A percentile compares a stretch with the other conserved stretches of the same genome.
These are phyloP conservation scores for Aciculosporium take DNA, from an alignment of 2,329 filamentous ascomycete genomes.

Conservation along the genomic window DNA sequence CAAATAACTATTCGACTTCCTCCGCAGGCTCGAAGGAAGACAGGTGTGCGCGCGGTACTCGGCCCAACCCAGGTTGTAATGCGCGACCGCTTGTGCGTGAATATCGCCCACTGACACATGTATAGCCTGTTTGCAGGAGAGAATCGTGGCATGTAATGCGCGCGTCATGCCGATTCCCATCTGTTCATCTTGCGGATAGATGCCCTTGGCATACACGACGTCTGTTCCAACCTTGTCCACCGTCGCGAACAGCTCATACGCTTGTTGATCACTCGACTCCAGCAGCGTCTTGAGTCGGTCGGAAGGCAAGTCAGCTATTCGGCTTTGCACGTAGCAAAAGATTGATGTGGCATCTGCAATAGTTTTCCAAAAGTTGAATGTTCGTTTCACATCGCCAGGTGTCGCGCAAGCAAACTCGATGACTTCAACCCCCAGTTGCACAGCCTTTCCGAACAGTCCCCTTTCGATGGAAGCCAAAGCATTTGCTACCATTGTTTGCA, in stretches of 20 bases:
- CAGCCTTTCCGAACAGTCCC: conserved; percentile 74
- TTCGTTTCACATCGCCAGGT: conserved; percentile 44
- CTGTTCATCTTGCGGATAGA: conserved; percentile 32
- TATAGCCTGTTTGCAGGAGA: conserved; percentile 80
- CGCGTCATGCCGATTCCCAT: conserved; percentile 37
- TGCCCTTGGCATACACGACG: conserved; percentile 29
- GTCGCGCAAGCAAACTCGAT: conserved; percentile 54
- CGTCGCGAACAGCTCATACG: conserved; percentile 50
- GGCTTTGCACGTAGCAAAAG: conserved; percentile 65
- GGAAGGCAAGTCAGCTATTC: conserved; percentile 46
- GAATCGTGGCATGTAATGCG: conserved; percentile 56
- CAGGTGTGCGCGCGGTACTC: conserved; percentile 70
- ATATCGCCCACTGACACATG: conserved; percentile 56
- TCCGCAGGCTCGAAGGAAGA: conserved; percentile 36
- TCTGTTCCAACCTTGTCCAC: conserved; percentile 48
- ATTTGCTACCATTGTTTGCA: conserved; percentile 78
- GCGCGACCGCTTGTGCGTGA: conserved; percentile 86
- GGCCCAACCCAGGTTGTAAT: conserved; percentile 93
- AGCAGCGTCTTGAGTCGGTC: conserved; percentile 45
- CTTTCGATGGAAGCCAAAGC: conserved; percentile 64
- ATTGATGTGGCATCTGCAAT: conserved; percentile 78
- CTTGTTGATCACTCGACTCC: conserved; percentile 32
- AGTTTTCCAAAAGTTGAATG: conserved; percentile 93
- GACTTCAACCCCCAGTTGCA: conserved; percentile 53
- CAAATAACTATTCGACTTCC: conserved; percentile 52